Evolutionary conservation across 1,284 basidiomycete genomes (phyloP), one percentile per base, ranked within the genome.

Genomic region (Stereum hirsutum): DNA sequence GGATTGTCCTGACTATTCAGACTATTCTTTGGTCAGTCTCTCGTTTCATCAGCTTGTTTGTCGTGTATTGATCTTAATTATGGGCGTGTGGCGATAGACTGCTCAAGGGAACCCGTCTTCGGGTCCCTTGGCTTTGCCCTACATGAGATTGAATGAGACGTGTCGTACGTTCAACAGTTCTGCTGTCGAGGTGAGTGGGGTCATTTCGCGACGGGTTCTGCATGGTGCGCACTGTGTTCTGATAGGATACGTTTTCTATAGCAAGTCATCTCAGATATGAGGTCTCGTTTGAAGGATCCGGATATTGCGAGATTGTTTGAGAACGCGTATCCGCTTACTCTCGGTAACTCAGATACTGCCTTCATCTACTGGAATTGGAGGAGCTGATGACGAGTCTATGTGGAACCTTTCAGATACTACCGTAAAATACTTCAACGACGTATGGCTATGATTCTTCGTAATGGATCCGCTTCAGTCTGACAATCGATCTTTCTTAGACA

Each of bases 251-350:
- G n/a, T n/a, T 7, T 10, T 39, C 5, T 35, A n/a, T 40, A 84
- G 80, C 70, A 74, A 66, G 80, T 85, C 12, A 79, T 85, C 34
- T 53, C 50, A 23, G 78, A 86, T 53, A 81, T 87, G 81, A 85
- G 75, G 36, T 58, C 64, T 19, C 68, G 78, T 38, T 60, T 87
- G 33, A 83, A 77, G 55, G 81, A 87, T 54, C 80, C 83, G 1
- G 83, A 87, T 52, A 52, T 87, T 43, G 84, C 83, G 15, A 70
- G 80, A 44, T 55, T 87, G 24, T 87, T 87, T 49, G 83, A 85
- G 57, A 87, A 87, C 47, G 78, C 83, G 0, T 85, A 85, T 54
- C 82, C 83, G 2, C 84, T 83, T 51, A 87, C 84, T 0, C 66
- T 87, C 27, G 82, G 82, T 81, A 52, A 10, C 57, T 43, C 43